phyloP scores from a whole-genome alignment of 1,284 basidiomycete species.

The Puccinia novopanici region DNA sequence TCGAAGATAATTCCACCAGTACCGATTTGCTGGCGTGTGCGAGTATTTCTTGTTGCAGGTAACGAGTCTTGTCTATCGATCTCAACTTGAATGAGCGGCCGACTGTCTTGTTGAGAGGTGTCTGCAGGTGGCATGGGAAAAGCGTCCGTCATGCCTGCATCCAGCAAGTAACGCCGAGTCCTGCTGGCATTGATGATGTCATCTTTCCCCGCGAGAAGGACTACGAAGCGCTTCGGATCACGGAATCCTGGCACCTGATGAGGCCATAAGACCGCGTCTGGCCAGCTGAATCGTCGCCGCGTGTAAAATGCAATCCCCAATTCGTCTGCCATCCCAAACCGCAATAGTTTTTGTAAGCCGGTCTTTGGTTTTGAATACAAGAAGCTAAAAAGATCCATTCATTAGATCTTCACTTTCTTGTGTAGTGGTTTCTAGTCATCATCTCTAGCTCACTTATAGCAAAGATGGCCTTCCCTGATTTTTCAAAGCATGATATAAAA shows the following conservation, averaged over 20 bases:
- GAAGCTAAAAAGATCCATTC: too few relatives aligned
- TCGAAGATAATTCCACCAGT: slow-evolving; percentile 32
- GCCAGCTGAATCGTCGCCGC: too few relatives aligned
- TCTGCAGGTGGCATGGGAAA: background rate
- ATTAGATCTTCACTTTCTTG: too few relatives aligned
- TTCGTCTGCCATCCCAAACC: too few relatives aligned
- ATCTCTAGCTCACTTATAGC: too few relatives aligned
- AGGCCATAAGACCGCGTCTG: too few relatives aligned
- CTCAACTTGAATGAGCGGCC: slow-evolving; percentile 14
- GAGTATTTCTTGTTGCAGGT: background rate
- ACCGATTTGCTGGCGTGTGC: background rate
- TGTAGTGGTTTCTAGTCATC: too few relatives aligned
- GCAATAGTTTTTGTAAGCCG: too few relatives aligned
- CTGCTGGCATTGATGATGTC: slow-evolving; percentile 36
- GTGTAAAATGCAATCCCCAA: too few relatives aligned
- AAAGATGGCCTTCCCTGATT: slow-evolving; percentile 44
- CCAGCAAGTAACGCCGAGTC: slow-evolving; percentile 28
- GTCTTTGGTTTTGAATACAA: too few relatives aligned
- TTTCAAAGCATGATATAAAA: background rate
- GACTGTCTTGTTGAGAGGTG: background rate
- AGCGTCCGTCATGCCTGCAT: slow-evolving; percentile 40
- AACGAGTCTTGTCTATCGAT: slow-evolving; percentile 7
- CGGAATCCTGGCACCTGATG: slow-evolving; percentile 44
- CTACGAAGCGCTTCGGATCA: slow-evolving; percentile 42
- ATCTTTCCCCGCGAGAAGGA: slow-evolving; percentile 31